Conservation (phyloP, 2,329 filamentous ascomycete genomes). For the Pseudocercospora crystallina region DNA sequence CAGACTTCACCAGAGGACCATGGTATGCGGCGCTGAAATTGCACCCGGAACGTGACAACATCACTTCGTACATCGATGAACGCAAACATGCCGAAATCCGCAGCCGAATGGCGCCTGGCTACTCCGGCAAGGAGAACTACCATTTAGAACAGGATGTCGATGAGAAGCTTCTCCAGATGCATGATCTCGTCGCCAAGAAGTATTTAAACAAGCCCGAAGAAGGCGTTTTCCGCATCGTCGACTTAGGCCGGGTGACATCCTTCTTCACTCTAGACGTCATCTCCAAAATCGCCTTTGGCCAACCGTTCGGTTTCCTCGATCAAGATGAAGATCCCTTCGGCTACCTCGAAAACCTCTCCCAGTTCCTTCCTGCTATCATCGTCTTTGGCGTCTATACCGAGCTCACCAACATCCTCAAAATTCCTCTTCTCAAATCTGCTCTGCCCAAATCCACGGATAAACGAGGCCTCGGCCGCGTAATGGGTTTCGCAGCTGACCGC, state of each 20-base stretch:
- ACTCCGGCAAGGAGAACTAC: constrained; percentile 42
- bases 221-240: constrained; percentile 34
- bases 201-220: constrained; percentile 36
- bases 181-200: constrained; percentile 35
- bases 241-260: constrained; percentile 37
- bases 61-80: constrained; percentile 41
- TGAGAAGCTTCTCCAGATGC: constrained; percentile 34
- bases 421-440: constrained; percentile 43
- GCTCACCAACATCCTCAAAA: constrained; percentile 42
- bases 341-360: constrained; percentile 48
- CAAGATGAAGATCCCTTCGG: constrained; percentile 50
- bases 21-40: constrained; percentile 41
- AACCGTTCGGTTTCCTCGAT: constrained; percentile 52
- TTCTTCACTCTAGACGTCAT: constrained; percentile 46
- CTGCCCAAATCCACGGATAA: constrained; percentile 51
- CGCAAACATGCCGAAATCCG: constrained; percentile 39
- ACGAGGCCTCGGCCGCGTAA: constrained; percentile 39
- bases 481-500: constrained; percentile 47
- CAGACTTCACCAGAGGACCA: constrained; percentile 36
- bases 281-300: constrained; percentile 42
- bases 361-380: constrained; percentile 47
- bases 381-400: constrained; percentile 46
- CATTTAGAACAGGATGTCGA: constrained; percentile 41
- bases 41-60: constrained; percentile 42
- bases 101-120: constrained; percentile 39